Evolutionary conservation across 345 rosid genomes (phyloP).

Genomic region (Ricinus communis): DNA sequence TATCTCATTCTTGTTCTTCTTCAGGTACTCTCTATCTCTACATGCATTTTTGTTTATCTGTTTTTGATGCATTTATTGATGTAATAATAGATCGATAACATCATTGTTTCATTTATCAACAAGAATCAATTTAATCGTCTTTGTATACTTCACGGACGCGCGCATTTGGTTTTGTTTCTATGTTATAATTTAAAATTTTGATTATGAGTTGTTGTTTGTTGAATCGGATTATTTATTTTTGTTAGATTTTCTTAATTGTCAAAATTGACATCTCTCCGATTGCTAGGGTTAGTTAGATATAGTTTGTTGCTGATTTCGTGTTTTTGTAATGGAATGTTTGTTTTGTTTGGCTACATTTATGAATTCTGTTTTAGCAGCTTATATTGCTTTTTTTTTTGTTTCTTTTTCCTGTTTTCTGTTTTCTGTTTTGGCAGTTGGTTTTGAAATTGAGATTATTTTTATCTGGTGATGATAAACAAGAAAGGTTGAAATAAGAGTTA

Average conservation of each 20-base stretch:
- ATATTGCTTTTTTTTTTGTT: not conserved
- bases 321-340: constrained; percentile 6
- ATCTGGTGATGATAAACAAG: constrained; percentile 29
- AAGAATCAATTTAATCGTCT: not conserved
- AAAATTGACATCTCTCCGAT: not conserved
- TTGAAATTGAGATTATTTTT: constrained; percentile 12
- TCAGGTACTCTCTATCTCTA: constrained; percentile 29
- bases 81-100: constrained; percentile 27
- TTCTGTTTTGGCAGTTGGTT: constrained; percentile 13
- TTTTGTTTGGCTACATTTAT: not conserved
- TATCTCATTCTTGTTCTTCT: not conserved
- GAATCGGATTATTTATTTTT: not conserved
- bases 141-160: not conserved
- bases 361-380: not conserved
- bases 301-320: not conserved
- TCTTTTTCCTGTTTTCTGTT: constrained; percentile 12
- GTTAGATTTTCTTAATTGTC: too few relatives aligned
- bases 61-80: not conserved
- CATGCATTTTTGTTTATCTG: constrained; percentile 2
- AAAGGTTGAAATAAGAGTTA: constrained; percentile 17
- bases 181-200: not conserved
- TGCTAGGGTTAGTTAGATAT: not conserved
- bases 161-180: not conserved
- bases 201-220: not conserved
- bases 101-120: constrained; percentile 15